Base-by-base conservation (phyloP, 225 moss, liverwort and hornwort genomes). In the Ulota crispa region DNA sequence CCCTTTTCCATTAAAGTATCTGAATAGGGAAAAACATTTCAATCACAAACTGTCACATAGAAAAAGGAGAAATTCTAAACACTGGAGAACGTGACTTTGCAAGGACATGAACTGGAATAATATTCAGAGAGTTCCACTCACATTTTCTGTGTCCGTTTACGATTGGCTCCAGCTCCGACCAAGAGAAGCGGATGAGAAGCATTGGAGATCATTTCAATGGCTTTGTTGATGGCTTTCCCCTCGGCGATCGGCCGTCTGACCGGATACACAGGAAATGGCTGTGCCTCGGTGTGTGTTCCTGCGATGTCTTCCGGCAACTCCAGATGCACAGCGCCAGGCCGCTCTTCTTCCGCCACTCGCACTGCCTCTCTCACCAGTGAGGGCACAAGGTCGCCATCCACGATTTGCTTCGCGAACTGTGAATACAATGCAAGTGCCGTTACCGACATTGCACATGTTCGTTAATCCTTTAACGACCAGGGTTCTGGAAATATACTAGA, bases 221-320 rank as follows among this genome's bases (percentile, higher is more conserved):
- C 97, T 83, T 89, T 85, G 63, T 56, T 66, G 37, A 97, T 93
- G 47, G 95, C 97, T 80, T 95, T 97, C 30, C 7, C 85, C 77
- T 97, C 97, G 13, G 95, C 97, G 63, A 97, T 92, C 21, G 97
- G 94, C 45, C 97, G 89, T 77, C 97, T 91, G 32, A 95, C 95
- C 45, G 91, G 83, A 64, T 93, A 88, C 36, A 97, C 97, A 24
- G 97, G 97, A 86, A 95, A 95, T 9, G 93, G 85, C 1, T 42
- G 67, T 21, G 89, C 87, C 52, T 88, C 86, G 5, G 95, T 92
- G 73, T 85, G 83, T 30, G 95, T 93, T 73, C 23, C 89, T 34
- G 97, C 97, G 34, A 95, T 97, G 77, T 97, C 97, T 77, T 97
- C 97, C 27, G 97, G 97, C 79, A 97, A 82, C 79, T 97, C 97